Evolutionary conservation across 352 stramenopile species (phyloP), one percentile per base, ranked within the genome.

Genomic region (Pelagophyceae sp.): DNA sequence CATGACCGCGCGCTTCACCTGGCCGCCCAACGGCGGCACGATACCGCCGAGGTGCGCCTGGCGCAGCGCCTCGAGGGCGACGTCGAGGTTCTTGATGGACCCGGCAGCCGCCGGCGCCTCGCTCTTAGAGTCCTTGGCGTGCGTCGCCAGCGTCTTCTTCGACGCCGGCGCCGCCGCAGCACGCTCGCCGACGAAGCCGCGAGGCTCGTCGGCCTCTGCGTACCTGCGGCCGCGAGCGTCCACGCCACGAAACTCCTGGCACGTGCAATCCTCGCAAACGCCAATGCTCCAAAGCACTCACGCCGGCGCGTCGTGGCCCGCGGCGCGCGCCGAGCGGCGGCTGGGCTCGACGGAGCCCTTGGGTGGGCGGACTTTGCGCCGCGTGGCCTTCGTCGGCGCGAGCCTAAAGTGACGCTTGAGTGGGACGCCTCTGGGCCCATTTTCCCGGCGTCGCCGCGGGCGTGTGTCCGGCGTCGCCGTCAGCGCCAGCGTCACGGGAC

Each of bases 1-100:
- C 67, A 74, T 74, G 35, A 74, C 67, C 20, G 67, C 67, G 33
- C 33, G 67, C 67, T 74, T 74, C 67, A 58, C 67, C 38, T 74
- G 67, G 38, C 38, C 38, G 38, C 67, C 67, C 2, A 74, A 3
- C 67, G 67, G 67, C 38, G 33, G 15, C 2, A 74, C n/a, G 61
- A 71, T 27, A 1, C 3, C 11, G 11, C 61, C 61, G 61, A 71
- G n/a, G 61, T 19, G 11, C 1, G 17, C 17, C 58, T 33, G 5
- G 23, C 58, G 58, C 23, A 71, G 31, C n/a, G 6, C 31, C 15
- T 38, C 61, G 3, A 71, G 1, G 61, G 19, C 61, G 29, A 19
- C 27, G 61, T 71, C 61, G 1, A 71, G 27, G n/a, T 71, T 71
- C 61, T 27, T 6, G 31, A 71, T 71, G 3, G 61, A 71, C 61